A percentile compares a stretch with the other conserved stretches of the same genome.
Conservation (phyloP, 495 filamentous ascomycete species). For the Neurospora tetrasperma region DNA sequence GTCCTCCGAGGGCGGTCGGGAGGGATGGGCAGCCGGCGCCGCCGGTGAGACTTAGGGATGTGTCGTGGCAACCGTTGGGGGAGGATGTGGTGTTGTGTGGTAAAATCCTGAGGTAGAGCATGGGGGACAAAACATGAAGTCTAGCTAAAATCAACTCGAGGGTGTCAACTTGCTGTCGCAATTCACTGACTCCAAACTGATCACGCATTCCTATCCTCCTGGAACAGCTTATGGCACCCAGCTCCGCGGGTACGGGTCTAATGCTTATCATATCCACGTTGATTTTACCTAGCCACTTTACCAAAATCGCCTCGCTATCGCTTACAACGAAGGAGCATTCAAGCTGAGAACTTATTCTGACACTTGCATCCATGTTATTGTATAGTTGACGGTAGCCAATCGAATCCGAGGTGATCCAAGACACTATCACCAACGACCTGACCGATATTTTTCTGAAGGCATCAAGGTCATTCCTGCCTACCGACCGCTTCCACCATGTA, state of each 20-base stretch:
- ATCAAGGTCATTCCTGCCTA: neutral
- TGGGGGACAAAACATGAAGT: neutral
- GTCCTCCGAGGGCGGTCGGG: slow-evolving; percentile 43
- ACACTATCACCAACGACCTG: neutral
- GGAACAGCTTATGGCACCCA: neutral
- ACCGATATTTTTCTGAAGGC: neutral
- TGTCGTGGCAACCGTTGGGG: slow-evolving; percentile 64
- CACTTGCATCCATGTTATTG: neutral
- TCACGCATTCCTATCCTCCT: neutral
- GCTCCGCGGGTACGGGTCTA: neutral
- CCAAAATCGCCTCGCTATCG: neutral
- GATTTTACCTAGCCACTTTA: neutral
- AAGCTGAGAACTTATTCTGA: neutral
- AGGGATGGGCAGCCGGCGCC: slow-evolving; percentile 41
- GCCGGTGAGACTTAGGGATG: slow-evolving; percentile 52
- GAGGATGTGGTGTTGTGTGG: slow-evolving; percentile 75
- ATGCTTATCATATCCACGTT: neutral
- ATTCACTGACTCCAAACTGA: neutral
- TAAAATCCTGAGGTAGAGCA: slow-evolving; percentile 24
- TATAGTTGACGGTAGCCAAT: neutral
- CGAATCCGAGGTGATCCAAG: neutral
- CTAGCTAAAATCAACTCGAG: neutral
- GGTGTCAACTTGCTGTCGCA: neutral
- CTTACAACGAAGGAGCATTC: neutral
- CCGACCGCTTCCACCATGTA: neutral